Evolutionary conservation across 331 rosid species (phyloP).

Genomic region (Acacia concinna): DNA sequence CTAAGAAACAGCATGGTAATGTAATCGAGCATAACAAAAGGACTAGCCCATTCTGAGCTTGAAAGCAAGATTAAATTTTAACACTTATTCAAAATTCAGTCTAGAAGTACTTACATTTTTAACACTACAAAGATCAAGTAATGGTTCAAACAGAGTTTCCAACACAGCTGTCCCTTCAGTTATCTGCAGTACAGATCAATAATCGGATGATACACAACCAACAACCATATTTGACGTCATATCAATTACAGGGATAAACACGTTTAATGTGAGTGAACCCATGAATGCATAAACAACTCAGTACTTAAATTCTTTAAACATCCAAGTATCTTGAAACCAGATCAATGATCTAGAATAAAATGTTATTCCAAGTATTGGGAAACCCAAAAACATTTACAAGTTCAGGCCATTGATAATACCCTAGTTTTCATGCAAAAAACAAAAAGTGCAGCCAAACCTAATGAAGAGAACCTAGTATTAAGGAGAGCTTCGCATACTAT

Average conservation of each 20-base stretch:
- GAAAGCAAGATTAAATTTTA: constrained; percentile 11
- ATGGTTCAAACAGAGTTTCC: constrained; percentile 69
- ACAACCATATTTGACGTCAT: constrained; percentile 29
- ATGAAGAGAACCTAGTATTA: neutral
- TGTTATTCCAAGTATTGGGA: neutral
- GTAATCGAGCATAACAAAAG: constrained; percentile 8
- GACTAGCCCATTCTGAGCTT: constrained; percentile 2
- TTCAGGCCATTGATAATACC: neutral
- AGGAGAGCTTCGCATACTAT: neutral
- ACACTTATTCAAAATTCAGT: constrained; percentile 13
- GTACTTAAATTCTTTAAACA: neutral
- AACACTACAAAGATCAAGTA: constrained; percentile 70
- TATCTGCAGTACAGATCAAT: constrained; percentile 55
- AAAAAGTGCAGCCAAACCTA: neutral
- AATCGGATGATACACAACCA: constrained; percentile 25
- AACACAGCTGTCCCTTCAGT: constrained; percentile 56
- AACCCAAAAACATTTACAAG: neutral
- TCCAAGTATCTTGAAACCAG: neutral
- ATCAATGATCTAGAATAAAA: constrained; percentile 7
- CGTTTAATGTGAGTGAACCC: neutral
- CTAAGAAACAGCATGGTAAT: constrained; percentile 20
- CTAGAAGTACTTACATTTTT: constrained; percentile 67
- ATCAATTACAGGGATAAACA: constrained; percentile 25
- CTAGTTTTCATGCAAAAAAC: neutral
- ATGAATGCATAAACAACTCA: constrained; percentile 19